Conservation (phyloP, 176 grass and related monocot genomes). For the Triticum aestivum region DNA sequence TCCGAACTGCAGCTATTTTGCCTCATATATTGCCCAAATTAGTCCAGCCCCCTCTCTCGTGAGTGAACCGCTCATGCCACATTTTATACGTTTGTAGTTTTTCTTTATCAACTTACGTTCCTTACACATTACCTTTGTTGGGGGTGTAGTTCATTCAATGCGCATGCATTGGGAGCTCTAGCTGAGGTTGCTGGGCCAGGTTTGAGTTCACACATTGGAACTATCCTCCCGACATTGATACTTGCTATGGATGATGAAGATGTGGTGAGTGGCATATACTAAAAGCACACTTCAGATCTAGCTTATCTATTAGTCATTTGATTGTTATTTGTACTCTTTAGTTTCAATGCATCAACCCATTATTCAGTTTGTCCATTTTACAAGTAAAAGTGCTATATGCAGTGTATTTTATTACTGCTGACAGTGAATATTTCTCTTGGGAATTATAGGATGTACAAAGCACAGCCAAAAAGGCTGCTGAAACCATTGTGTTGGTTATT, state of each 20-base stretch:
- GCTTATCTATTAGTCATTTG: slow-evolving; percentile 9
- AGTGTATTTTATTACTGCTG: neutral
- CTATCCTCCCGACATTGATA: slow-evolving; percentile 77
- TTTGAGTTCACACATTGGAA: slow-evolving; percentile 92
- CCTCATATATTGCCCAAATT: slow-evolving; percentile 99
- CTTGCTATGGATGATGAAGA: slow-evolving; percentile 79
- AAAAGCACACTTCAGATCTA: slow-evolving; percentile 1
- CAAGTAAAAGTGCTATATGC: neutral
- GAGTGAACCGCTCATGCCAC: slow-evolving; percentile 34
- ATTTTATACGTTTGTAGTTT: slow-evolving; percentile 16
- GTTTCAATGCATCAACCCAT: neutral
- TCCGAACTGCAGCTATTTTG: slow-evolving; percentile 86
- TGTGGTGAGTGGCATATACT: slow-evolving; percentile 43
- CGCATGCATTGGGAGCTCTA: slow-evolving; percentile 94
- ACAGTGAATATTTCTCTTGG: slow-evolving; percentile 8
- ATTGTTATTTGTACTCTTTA: slow-evolving; percentile 15
- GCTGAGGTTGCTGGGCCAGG: slow-evolving; percentile 92
- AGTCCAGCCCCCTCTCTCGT: slow-evolving; percentile 90
- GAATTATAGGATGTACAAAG: slow-evolving; percentile 72
- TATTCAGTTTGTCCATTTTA: neutral
- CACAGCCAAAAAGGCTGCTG: slow-evolving; percentile 84
- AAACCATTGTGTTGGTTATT: slow-evolving; percentile 92
- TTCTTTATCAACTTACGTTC: neutral
- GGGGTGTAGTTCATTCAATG: slow-evolving; percentile 80
- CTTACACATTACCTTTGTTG: slow-evolving; percentile 42